Base-by-base conservation (phyloP, 768 basidiomycete genomes). In the Termitomyces sp. region DNA sequence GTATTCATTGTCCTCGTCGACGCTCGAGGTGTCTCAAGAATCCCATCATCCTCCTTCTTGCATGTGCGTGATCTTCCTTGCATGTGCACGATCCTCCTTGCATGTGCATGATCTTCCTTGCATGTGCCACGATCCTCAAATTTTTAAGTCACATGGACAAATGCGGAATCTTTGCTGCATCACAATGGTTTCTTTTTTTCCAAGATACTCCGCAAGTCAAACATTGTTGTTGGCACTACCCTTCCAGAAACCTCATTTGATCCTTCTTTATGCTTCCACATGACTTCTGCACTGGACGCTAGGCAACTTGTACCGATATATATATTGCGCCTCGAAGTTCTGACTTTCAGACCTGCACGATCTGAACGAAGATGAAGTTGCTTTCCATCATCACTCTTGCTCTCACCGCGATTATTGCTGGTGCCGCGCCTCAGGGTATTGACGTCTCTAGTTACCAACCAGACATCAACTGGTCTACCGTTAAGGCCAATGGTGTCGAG, bases 361-460 rank as follows among this genome's bases (percentile, higher is more conserved):
- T 30, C 34, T 30, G 19, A 12, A 45, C 16, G 8, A 57, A 53
- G 55, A 61, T 65, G 64, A 65, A 56, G 59, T 59, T 63, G 17
- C 50, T 59, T 19, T 60, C 60, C 12, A 19, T 51, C n/a, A 19
- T 59, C 25, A 57, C 58, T 28, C 59, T 63, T 39, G 59, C 61
- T 50, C 50, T 64, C 25, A 59, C 51, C 12, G 57, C 57, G 8
- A 19, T 60, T 28, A 55, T 14, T 23, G 50, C 46, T 12, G 52
- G 52, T n/a, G 60, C 59, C 12, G 72, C 77, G 9, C 79, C 77
- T 39, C 63, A 72, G 53, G 83, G 83, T 17, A 79, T 84, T 46
- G 84, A 85, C 58, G 79, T 86, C 55, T 84, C 83, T 11, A 49
- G 63, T 63, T 78, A 70, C 46, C 84, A 86, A 58, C 62, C 73